A percentile compares a stretch with the other conserved stretches of the same genome.
These are phyloP conservation scores for Aspergillus ochraceus DNA, from an alignment of 2,329 filamentous ascomycete genomes.

Conservation along the genomic window DNA sequence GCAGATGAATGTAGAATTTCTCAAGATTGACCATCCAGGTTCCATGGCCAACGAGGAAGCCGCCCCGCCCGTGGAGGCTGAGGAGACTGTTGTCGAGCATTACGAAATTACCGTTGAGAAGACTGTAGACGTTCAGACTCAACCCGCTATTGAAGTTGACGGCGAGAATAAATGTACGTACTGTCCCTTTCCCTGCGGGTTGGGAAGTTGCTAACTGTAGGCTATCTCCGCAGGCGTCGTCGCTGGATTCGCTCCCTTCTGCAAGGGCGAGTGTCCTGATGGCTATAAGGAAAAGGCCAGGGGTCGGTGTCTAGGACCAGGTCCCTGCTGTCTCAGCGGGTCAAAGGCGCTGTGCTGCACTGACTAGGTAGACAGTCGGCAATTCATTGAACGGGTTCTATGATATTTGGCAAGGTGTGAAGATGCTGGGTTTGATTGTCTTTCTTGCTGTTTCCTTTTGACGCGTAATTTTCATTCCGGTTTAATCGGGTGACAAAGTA, in stretches of 20 bases:
- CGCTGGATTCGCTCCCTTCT: neutral
- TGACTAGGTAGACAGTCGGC: neutral
- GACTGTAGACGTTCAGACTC: neutral
- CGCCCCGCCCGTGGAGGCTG: neutral
- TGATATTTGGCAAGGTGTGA: too few species aligned
- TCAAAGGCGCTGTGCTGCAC: neutral
- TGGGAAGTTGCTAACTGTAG: too few species aligned
- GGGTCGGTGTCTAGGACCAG: neutral
- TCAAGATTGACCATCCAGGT: neutral
- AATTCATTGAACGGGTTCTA: too few species aligned
- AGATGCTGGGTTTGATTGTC: too few species aligned
- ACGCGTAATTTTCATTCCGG: too few species aligned
- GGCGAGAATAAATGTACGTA: neutral
- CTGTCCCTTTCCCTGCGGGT: neutral
- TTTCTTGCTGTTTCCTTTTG: too few species aligned
- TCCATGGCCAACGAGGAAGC: neutral
- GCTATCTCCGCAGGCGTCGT: neutral
- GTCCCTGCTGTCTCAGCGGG: neutral
- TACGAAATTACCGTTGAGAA: neutral
- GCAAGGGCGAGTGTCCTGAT: neutral
- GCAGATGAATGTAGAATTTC: neutral
- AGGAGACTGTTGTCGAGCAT: neutral
- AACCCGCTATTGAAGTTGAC: neutral
- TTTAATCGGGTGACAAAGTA: too few species aligned
- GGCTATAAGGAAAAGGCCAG: neutral